These are phyloP conservation scores for Rhodofomes roseus DNA, from an alignment of 1,284 basidiomycete genomes.

Conservation along the genomic window DNA sequence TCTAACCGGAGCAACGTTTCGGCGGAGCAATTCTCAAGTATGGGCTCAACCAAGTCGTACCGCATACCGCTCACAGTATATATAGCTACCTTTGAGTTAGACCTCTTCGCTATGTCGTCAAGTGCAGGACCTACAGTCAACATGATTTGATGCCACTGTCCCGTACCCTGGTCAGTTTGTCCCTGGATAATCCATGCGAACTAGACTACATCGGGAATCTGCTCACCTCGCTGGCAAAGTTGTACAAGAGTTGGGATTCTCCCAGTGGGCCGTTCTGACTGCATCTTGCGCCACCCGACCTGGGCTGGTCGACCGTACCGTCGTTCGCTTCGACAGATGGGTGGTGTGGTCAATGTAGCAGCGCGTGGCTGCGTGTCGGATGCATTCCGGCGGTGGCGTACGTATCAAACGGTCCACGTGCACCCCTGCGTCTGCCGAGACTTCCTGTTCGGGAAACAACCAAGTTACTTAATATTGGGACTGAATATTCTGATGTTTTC, in stretches of 20 bases:
- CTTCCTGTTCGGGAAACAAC: neutral
- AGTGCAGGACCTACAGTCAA: slow-evolving; percentile 41
- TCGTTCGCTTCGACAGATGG: neutral
- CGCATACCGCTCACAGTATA: slow-evolving; percentile 40
- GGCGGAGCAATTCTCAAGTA: slow-evolving; percentile 65
- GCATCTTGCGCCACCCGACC: slow-evolving; percentile 7
- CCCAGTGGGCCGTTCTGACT: slow-evolving; percentile 22
- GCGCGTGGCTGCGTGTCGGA: neutral
- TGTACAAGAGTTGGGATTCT: slow-evolving; percentile 41
- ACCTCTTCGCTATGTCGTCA: neutral
- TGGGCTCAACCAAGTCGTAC: slow-evolving; percentile 62
- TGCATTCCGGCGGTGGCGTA: neutral
- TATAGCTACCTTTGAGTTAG: slow-evolving; percentile 16
- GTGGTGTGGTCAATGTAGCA: neutral
- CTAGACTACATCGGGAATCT: neutral
- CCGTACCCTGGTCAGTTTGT: slow-evolving; percentile 15
- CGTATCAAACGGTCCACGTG: neutral
- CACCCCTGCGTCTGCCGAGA: neutral
- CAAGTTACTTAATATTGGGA: too few relatives aligned
- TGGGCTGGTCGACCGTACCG: neutral
- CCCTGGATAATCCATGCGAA: slow-evolving; percentile 8
- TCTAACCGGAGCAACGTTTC: slow-evolving; percentile 68
- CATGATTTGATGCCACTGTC: slow-evolving; percentile 49
- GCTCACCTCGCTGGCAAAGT: slow-evolving; percentile 39
- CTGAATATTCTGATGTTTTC: neutral